Evolutionary conservation across 257 asterid genomes (phyloP).

Genomic region (Jacaranda mimosifolia): DNA sequence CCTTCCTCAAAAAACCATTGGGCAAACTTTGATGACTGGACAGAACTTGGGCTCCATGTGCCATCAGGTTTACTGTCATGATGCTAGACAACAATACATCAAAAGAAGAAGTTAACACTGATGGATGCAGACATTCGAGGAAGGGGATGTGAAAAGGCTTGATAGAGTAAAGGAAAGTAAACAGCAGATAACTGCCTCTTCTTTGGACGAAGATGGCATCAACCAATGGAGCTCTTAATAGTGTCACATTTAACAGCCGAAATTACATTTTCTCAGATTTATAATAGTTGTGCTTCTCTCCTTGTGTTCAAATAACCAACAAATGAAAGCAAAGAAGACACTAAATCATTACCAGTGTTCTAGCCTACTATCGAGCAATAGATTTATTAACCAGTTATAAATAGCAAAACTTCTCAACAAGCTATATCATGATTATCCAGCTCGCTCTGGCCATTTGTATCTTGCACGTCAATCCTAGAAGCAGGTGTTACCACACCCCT

Average conservation of each 20-base stretch:
- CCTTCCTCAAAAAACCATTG: conserved; percentile 82
- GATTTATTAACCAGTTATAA: neutral
- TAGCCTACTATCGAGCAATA: neutral
- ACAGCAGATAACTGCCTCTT: neutral
- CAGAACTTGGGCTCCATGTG: conserved; percentile 45
- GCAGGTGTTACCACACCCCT: neutral
- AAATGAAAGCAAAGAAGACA: neutral
- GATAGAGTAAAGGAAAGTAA: neutral
- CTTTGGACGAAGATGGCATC: conserved; percentile 11
- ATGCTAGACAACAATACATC: conserved; percentile 44
- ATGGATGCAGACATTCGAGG: conserved; percentile 16
- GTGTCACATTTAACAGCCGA: neutral
- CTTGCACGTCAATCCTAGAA: neutral
- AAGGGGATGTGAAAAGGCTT: conserved; percentile 10
- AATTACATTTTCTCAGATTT: neutral
- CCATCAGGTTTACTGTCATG: conserved; percentile 51
- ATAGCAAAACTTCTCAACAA: neutral
- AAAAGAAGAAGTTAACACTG: conserved; percentile 9
- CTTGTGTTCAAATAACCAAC: neutral
- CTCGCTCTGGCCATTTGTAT: neutral
- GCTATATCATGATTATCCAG: neutral
- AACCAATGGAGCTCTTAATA: neutral
- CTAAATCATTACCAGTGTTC: neutral
- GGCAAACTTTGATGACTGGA: conserved; percentile 68
- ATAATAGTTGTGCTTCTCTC: conserved; percentile 8